Evolutionary conservation across 345 rosid genomes (phyloP).

Genomic region (Euphorbia tirucalli): DNA sequence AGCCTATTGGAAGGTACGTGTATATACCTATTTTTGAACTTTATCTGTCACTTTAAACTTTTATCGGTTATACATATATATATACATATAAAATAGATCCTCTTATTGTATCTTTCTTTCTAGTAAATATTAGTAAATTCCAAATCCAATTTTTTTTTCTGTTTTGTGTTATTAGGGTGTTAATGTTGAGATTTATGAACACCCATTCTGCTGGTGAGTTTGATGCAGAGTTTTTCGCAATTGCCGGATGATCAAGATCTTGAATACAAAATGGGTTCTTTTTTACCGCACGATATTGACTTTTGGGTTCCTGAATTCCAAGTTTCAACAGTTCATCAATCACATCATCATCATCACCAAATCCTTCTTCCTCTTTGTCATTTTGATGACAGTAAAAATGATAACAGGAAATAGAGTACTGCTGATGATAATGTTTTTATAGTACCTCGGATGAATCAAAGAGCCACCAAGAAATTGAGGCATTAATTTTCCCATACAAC

Average conservation of each 20-base stretch:
- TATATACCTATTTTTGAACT: no score
- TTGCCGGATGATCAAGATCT: constrained; percentile 17
- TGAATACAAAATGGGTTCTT: constrained; percentile 6
- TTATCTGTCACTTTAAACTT: no score
- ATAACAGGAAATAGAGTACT: constrained; percentile 2
- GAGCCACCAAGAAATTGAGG: constrained; percentile 17
- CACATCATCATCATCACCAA: background rate
- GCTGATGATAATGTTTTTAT: background rate
- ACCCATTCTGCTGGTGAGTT: constrained; percentile 7
- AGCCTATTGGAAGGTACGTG: constrained; percentile 39
- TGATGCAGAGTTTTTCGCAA: constrained; percentile 24
- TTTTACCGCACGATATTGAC: constrained; percentile 18
- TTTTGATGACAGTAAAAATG: background rate
- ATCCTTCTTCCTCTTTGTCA: no score
- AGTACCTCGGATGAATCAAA: constrained; percentile 26
- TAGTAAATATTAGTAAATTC: no score
- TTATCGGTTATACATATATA: no score
- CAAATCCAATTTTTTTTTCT: background rate
- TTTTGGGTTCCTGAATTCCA: constrained; percentile 20
- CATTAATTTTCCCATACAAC: background rate
- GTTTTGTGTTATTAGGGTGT: background rate
- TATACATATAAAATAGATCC: no score
- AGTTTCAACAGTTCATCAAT: background rate
- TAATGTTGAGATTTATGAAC: background rate
- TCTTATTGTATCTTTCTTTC: no score